Base-by-base conservation (phyloP, 768 basidiomycete species). In the Thelephora aurantiotincta region DNA sequence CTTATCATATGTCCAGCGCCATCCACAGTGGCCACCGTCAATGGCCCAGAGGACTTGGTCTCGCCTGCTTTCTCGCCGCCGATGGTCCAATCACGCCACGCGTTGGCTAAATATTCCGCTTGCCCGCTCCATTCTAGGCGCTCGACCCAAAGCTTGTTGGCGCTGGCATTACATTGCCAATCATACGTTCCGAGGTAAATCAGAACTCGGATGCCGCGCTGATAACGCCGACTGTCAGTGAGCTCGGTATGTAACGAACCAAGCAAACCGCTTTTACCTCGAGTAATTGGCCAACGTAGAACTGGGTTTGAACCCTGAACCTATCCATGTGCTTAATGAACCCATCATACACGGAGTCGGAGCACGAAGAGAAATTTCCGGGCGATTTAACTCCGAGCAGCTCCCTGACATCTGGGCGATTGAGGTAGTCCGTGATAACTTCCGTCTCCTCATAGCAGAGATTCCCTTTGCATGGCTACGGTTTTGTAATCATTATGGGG, bases 161-260 rank as follows among this genome's bases (percentile, higher is more conserved):
- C 78, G 23, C 84, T 63, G 75, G 77, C 83, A 58, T 86, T 84
- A 58, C 83, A 87, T 51, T 80, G 80, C 80, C 81, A 85, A 55
- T 84, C 81, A 52, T 79, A 80, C 38, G 76, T 80, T 16, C 82
- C 82, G 0, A 78, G 79, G 52, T 86, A 86, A 43, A 82, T 78
- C 36, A 90, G 69, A 33, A 86, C 65, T 5, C 78, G 74, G 16
- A 92, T 63, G 0, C 80, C 81, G n/a, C 84, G 73, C 26, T 30
- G 26, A 30, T 30, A 30, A 30, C 4, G 9, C n/a, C n/a, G 9
- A 30, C 4, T 30, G 26, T 30, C 5, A 9, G 26, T 30, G 26
- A 30, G 9, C 9, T 4, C 9, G 4, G 4, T 30, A 30, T 30
- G 4, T 30, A 30, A 4, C 9, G 26, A 30, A 30, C 26, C 26